Base-by-base conservation (phyloP, 495 filamentous ascomycete species). In the Neurospora sp. region DNA sequence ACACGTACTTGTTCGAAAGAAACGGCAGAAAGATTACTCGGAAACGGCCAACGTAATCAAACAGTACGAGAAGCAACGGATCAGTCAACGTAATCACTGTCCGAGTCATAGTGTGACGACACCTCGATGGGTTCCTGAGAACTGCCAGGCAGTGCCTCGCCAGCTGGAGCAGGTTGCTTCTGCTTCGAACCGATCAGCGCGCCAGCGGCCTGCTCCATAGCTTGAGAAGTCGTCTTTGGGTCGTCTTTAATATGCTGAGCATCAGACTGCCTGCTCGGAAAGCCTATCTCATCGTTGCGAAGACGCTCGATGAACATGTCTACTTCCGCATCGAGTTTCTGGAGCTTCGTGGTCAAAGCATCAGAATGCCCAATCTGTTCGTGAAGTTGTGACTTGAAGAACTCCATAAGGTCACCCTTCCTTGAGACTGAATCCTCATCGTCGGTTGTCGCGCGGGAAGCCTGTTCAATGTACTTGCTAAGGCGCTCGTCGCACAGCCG, bases 291-390 rank as follows among this genome's bases (percentile, higher is more conserved):
- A 18, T 59, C 48, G 20, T 35, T 65, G 53, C 53, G 41, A 20
- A 74, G n/a, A 27, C 42, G 42, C 42, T 40, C 53, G 61, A 77
- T 76, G 41, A 76, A 71, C 18, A 45, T 45, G 20, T 76, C 61
- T 4, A 70, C 72, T 27, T 72, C 69, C 2, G 37, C 6, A 37
- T 65, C 12, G 14, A 76, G 9, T 22, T 42, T 38, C 41, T 71
- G 40, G 7, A 53, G 40, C 5, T 14, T n/a, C 14, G 53, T 31
- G 53, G 53, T 8, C 10, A 7, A 16, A 35, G 14, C 53, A 31
- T 35, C 53, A 65, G 53, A 65, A 35, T 65, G 27, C 12, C 27
- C 53, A 2, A 65, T 65, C 7, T 65, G 27, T 37, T 65, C 27
- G 14, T 35, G 35, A 9, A 65, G 14, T 31, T 65, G 22, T 18